Evolutionary conservation across 2,329 filamentous ascomycete genomes (phyloP).

Genomic region (Calonectria pteridis): DNA sequence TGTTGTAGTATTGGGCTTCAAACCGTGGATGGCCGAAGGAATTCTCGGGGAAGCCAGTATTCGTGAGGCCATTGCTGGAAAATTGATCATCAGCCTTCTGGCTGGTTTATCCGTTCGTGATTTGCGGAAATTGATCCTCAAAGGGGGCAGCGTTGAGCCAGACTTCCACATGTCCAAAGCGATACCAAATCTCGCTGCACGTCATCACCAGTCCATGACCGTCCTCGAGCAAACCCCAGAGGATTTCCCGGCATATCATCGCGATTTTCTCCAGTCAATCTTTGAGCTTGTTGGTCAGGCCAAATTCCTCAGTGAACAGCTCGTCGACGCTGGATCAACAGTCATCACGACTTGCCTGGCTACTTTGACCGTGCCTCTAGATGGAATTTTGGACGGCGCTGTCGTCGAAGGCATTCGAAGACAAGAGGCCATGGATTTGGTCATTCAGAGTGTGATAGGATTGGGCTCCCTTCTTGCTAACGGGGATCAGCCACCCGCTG

Average conservation of each 20-base stretch:
- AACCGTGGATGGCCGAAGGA: conserved; percentile 10
- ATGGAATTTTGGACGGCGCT: conserved; percentile 16
- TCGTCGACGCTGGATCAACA: neutral
- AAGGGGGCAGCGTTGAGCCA: neutral
- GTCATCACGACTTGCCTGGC: conserved; percentile 14
- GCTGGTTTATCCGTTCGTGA: conserved; percentile 9
- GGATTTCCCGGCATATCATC: neutral
- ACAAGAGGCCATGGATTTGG: conserved; percentile 11
- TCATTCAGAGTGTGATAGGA: conserved; percentile 6
- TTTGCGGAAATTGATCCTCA: neutral
- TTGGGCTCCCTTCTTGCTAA: neutral
- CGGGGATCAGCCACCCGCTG: conserved; percentile 10
- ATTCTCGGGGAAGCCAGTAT: neutral
- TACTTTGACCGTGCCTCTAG: conserved; percentile 1
- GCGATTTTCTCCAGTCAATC: conserved; percentile 2
- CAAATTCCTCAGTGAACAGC: neutral
- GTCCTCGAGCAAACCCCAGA: conserved; percentile 5
- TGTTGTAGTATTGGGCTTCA: conserved; percentile 15
- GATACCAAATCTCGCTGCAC: conserved; percentile 21
- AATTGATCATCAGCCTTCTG: conserved; percentile 22
- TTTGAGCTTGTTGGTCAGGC: conserved; percentile 12
- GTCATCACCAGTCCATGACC: conserved; percentile 21
- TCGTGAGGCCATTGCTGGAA: neutral
- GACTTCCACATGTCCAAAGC: conserved; percentile 9
- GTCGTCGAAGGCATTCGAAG: conserved; percentile 5